phyloP scores from a whole-genome alignment of 2,329 filamentous ascomycete genomes.

The Thelonectria blattea region DNA sequence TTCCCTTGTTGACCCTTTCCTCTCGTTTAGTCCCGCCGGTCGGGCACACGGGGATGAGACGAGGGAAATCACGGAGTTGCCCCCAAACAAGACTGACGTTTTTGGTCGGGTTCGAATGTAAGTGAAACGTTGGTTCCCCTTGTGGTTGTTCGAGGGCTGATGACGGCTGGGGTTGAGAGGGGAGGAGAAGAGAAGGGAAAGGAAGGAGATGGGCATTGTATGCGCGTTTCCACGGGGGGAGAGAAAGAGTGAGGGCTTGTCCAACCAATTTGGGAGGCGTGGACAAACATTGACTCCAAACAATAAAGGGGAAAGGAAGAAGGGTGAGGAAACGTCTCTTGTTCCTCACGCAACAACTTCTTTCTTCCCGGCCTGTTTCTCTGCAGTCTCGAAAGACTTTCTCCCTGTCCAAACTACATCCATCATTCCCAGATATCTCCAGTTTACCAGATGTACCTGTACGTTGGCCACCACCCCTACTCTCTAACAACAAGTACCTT shows the following conservation, averaged over 20 bases:
- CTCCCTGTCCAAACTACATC: neutral
- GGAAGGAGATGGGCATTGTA: neutral
- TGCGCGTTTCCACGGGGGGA: neutral
- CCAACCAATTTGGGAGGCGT: neutral
- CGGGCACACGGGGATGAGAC: neutral
- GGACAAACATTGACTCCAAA: constrained; percentile 4
- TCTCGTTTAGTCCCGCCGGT: no score
- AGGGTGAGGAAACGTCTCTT: neutral
- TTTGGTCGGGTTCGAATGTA: neutral
- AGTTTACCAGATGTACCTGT: neutral
- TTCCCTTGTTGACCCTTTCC: no score
- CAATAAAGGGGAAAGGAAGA: neutral
- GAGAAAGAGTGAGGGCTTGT: no score
- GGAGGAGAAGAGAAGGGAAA: neutral
- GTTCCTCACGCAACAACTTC: neutral
- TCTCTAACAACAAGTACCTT: neutral
- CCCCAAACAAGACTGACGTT: neutral
- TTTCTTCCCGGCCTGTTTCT: neutral
- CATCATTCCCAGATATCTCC: neutral
- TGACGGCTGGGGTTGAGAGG: no score
- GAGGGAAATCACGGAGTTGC: neutral
- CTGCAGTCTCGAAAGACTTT: neutral
- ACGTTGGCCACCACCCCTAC: neutral
- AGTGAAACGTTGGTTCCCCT: neutral
- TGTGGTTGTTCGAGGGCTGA: neutral